Percentiles rank a stretch among this genome's conserved stretches.
Evolutionary conservation across 495 filamentous ascomycete species (phyloP).

Genomic region (Oidiodendron maius): DNA sequence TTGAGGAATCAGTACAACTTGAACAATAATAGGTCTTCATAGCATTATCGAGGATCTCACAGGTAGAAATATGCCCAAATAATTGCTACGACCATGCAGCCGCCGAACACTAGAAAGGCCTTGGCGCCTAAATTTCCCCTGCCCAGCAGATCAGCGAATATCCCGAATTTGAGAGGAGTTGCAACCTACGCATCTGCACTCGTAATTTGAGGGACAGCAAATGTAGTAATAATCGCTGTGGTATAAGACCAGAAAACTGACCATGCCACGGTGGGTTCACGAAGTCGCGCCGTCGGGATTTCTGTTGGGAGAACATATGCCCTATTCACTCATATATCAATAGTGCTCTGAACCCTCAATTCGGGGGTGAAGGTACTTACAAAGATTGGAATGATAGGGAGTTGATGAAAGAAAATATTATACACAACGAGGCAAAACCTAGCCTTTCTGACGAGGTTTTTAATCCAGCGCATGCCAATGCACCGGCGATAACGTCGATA

Average conservation of each 20-base stretch:
- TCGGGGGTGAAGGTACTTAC: not conserved
- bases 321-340: no score
- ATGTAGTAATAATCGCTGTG: not conserved
- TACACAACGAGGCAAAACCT: not conserved
- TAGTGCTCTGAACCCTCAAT: not conserved
- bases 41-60: not conserved
- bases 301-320: not conserved
- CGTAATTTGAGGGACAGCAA: not conserved
- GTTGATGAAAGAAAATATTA: not conserved
- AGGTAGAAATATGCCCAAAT: constrained; percentile 2
- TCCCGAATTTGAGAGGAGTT: not conserved
- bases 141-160: not conserved
- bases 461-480: not conserved
- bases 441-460: not conserved
- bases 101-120: not conserved
- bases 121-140: not conserved
- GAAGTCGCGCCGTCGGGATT: not conserved
- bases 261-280: not conserved
- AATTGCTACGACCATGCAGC: not conserved
- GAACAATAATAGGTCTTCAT: not conserved
- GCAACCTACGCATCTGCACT: not conserved
- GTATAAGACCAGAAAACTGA: not conserved
- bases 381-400: not conserved
- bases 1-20: no score
- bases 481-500: not conserved